Evolutionary conservation across 306 rosid species (phyloP).

Genomic region (Vigna trinervia): DNA sequence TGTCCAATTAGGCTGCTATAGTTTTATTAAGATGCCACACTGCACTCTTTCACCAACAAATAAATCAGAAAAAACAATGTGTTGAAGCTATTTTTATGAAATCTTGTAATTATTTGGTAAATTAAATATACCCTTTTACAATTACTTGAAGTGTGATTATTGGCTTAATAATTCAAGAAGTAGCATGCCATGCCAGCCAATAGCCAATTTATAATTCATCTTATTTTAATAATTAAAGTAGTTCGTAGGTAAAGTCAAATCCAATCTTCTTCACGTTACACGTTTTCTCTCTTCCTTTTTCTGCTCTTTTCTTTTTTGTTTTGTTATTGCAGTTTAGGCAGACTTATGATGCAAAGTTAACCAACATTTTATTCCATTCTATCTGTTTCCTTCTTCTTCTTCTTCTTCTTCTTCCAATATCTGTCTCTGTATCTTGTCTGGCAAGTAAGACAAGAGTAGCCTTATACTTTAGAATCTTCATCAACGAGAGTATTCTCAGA

Average conservation of each 20-base stretch:
- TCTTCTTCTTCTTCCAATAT: neutral
- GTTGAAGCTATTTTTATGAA: too few relatives aligned
- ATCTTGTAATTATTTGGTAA: too few relatives aligned
- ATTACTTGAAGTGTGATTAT: neutral
- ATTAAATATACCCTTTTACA: neutral
- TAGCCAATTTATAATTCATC: conserved; percentile 32
- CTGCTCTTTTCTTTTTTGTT: neutral
- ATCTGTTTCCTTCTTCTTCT: conserved; percentile 17
- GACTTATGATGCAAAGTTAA: conserved; percentile 29
- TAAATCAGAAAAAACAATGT: neutral
- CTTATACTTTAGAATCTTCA: conserved; percentile 1
- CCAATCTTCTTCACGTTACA: conserved; percentile 36
- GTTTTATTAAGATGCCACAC: conserved; percentile 2
- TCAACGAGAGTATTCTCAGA: neutral
- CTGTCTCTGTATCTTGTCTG: conserved; percentile 30
- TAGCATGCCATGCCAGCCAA: conserved; percentile 46
- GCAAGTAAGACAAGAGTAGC: conserved; percentile 30
- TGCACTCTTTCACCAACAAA: neutral
- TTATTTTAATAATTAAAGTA: conserved; percentile 35
- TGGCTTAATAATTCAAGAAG: conserved; percentile 14
- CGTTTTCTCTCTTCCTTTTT: conserved; percentile 24
- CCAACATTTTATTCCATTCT: conserved; percentile 14
- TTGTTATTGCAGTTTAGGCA: neutral
- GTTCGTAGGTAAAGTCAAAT: conserved; percentile 50
- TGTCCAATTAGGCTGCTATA: conserved; percentile 15